Conservation (phyloP, 2,329 filamentous ascomycete species). For the Aspergillus amoenus region DNA sequence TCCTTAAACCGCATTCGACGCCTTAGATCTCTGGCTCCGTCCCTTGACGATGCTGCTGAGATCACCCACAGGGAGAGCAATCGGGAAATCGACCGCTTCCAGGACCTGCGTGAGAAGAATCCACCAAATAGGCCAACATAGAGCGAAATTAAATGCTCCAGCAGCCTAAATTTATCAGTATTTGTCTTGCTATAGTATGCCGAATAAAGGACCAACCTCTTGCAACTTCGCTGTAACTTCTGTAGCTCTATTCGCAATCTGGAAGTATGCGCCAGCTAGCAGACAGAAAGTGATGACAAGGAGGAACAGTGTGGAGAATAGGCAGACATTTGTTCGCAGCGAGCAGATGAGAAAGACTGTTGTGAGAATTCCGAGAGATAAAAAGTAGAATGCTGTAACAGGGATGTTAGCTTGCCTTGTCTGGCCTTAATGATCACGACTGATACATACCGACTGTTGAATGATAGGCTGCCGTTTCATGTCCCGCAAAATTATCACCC, state of each 20-base stretch:
- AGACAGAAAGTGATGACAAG: conserved; percentile 31
- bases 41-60: conserved; percentile 51
- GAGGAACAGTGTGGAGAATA: conserved; percentile 34
- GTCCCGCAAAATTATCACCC: conserved; percentile 29
- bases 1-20: not conserved
- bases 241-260: conserved; percentile 21
- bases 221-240: conserved; percentile 20
- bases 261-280: conserved; percentile 29
- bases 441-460: conserved; percentile 16
- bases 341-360: conserved; percentile 37
- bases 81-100: conserved; percentile 57
- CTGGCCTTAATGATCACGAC: too few relatives aligned
- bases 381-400: conserved; percentile 24
- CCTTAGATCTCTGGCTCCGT: conserved; percentile 27
- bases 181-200: not conserved
- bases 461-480: conserved; percentile 24
- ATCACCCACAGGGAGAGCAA: conserved; percentile 58
- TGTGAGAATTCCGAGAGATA: conserved; percentile 26
- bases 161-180: conserved; percentile 34
- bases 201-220: conserved; percentile 11
- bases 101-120: conserved; percentile 57
- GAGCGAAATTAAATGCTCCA: conserved; percentile 53
- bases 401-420: not conserved
- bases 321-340: conserved; percentile 35
- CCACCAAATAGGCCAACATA: conserved; percentile 55